phyloP scores from a whole-genome alignment of 2,329 filamentous ascomycete species.

The Penicillium sp. region DNA sequence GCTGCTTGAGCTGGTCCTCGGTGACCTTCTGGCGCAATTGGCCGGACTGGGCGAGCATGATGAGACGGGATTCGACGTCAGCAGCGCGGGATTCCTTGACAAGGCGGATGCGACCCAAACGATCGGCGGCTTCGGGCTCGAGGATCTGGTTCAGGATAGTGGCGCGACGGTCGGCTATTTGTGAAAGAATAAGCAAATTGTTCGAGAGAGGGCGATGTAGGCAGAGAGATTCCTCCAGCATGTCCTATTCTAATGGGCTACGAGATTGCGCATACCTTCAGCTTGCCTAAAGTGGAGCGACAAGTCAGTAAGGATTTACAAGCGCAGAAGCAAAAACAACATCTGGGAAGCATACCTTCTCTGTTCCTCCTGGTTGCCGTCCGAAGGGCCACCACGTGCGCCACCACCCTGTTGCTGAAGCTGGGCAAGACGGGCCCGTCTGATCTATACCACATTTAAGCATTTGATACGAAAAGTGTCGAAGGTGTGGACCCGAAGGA shows the following conservation, averaged over 20 bases:
- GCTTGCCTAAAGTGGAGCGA: no score
- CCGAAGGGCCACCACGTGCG: slow-evolving; percentile 38
- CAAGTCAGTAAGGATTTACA: no score
- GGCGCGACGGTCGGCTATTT: slow-evolving; percentile 31
- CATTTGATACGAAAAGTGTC: no score
- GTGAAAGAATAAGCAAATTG: not conserved
- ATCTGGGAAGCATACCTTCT: no score
- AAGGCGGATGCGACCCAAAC: slow-evolving; percentile 83
- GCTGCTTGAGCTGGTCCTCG: slow-evolving; percentile 85
- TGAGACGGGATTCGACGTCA: slow-evolving; percentile 85
- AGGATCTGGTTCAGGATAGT: slow-evolving; percentile 82
- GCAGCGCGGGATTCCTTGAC: slow-evolving; percentile 85
- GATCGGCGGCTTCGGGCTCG: slow-evolving; percentile 83
- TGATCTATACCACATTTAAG: slow-evolving; percentile 61
- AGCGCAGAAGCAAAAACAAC: no score
- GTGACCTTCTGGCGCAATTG: slow-evolving; percentile 82
- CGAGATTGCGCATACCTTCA: slow-evolving; percentile 25
- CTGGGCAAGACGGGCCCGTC: slow-evolving; percentile 85
- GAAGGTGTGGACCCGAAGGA: no score
- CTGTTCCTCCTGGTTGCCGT: slow-evolving; percentile 52
- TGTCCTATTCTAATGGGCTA: no score
- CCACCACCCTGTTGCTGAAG: slow-evolving; percentile 62
- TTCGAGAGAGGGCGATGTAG: slow-evolving; percentile 3
- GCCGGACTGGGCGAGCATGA: slow-evolving; percentile 78
- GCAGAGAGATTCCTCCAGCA: no score